phyloP scores from a whole-genome alignment of 495 filamentous ascomycete species.

The Diplogelasinospora grovesii region DNA sequence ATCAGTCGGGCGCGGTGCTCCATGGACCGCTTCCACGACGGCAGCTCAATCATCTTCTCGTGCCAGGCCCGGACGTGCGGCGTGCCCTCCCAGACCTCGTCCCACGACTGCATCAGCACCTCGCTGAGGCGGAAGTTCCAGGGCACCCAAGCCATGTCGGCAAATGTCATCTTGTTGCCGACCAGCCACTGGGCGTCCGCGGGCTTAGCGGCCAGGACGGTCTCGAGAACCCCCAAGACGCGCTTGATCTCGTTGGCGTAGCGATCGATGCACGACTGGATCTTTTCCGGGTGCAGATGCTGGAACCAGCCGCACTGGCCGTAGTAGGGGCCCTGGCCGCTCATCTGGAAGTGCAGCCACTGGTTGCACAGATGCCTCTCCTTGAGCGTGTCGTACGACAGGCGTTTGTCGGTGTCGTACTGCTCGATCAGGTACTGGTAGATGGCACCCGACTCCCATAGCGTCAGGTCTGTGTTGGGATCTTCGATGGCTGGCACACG shows the following conservation, averaged over 20 bases:
- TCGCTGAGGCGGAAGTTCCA: slow-evolving; percentile 33
- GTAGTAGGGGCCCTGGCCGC: slow-evolving; percentile 63
- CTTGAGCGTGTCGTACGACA: slow-evolving; percentile 46
- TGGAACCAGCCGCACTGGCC: slow-evolving; percentile 47
- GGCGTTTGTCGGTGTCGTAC: slow-evolving; percentile 56
- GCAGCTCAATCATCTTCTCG: background rate
- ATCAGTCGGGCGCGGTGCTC: slow-evolving; percentile 13
- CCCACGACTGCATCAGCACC: background rate
- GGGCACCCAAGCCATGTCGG: slow-evolving; percentile 51
- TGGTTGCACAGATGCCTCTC: slow-evolving; percentile 52
- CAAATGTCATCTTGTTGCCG: slow-evolving; percentile 50
- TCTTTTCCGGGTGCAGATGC: slow-evolving; percentile 47
- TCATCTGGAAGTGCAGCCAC: slow-evolving; percentile 60
- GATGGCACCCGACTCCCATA: slow-evolving; percentile 72
- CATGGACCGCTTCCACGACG: slow-evolving; percentile 6
- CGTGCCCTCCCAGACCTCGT: slow-evolving; percentile 16
- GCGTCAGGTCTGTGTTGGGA: slow-evolving; percentile 54
- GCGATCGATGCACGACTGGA: slow-evolving; percentile 51
- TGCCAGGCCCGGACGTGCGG: slow-evolving; percentile 7
- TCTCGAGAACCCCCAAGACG: slow-evolving; percentile 53
- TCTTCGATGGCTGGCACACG: slow-evolving; percentile 56
- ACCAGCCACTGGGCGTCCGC: slow-evolving; percentile 38
- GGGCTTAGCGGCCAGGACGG: slow-evolving; percentile 40
- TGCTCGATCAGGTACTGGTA: slow-evolving; percentile 62
- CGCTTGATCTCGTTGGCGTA: slow-evolving; percentile 55